phyloP scores from a whole-genome alignment of 768 basidiomycete genomes.

The Tylopilus vinaceipallidus region DNA sequence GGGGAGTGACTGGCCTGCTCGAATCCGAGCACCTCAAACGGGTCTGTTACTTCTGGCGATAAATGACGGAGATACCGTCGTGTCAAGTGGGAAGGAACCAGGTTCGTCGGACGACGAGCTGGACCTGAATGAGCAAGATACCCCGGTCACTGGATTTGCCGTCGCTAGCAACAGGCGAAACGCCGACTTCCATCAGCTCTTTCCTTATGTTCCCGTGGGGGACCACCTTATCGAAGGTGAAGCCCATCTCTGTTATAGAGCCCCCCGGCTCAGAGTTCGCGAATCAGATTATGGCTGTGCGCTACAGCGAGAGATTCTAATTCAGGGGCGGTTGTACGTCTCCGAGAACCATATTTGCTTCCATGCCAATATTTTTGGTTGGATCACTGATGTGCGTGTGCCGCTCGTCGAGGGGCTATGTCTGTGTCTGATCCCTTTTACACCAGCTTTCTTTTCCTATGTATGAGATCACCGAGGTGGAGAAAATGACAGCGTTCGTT shows the following conservation, averaged over 20 bases:
- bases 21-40: constrained; percentile 16
- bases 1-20: no score
- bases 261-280: background rate
- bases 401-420: background rate
- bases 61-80: constrained; percentile 25
- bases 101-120: constrained; percentile 35
- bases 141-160: constrained; percentile 94
- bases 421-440: constrained; percentile 9
- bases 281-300: constrained; percentile 93
- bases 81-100: constrained; percentile 31
- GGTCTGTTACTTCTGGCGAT: constrained; percentile 17
- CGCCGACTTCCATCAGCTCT: constrained; percentile 93
- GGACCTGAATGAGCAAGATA: constrained; percentile 52
- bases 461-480: constrained; percentile 78
- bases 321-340: constrained; percentile 94
- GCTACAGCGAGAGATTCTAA: constrained; percentile 90
- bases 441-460: constrained; percentile 82
- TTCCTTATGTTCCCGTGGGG: constrained; percentile 84
- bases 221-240: constrained; percentile 97
- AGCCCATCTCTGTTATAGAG: constrained; percentile 22
- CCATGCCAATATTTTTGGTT: constrained; percentile 98
- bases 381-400: constrained; percentile 89
- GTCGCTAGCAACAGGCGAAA: constrained; percentile 95
- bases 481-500: constrained; percentile 96
- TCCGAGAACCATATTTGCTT: constrained; percentile 99